Percentiles rank a stretch among this genome's conserved stretches.
phyloP scores from a whole-genome alignment of 176 grass and related monocot genomes.

The Oryza rufipogon region DNA sequence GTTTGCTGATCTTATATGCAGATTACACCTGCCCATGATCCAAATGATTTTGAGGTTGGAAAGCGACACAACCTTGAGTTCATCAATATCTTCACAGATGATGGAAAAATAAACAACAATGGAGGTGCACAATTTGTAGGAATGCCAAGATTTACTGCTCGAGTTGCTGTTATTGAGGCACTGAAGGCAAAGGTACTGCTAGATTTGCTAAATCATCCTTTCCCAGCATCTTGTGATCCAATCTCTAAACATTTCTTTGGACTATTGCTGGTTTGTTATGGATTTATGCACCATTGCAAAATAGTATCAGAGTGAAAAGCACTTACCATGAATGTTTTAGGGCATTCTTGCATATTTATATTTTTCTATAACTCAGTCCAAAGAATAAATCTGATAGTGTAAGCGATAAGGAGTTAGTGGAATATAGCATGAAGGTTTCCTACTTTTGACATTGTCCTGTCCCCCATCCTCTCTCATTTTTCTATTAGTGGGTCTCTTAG shows the following conservation, averaged over 20 bases:
- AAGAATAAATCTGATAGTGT: not conserved
- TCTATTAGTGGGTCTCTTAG: not conserved
- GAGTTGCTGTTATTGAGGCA: not conserved
- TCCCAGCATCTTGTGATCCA: not conserved
- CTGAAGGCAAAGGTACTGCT: not conserved
- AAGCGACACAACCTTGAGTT: conserved; percentile 2
- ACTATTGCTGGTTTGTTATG: not conserved
- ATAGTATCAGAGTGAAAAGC: not conserved
- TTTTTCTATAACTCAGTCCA: not conserved
- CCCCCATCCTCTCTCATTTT: not conserved
- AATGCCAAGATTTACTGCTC: not conserved
- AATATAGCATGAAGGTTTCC: not conserved
- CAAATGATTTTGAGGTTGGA: conserved; percentile 6
- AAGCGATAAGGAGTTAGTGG: not conserved
- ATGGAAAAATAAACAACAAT: not conserved
- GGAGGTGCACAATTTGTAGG: conserved; percentile 1
- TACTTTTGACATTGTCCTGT: not conserved
- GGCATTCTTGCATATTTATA: not conserved
- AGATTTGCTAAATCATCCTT: not conserved
- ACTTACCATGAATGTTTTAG: not conserved
- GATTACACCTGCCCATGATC: not conserved
- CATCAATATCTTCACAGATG: not conserved
- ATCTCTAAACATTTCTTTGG: not conserved
- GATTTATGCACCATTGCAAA: not conserved
- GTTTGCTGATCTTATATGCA: not conserved